phyloP scores from a whole-genome alignment of 176 grass and related monocot species.

The Ampelocalamus luodianensis region DNA sequence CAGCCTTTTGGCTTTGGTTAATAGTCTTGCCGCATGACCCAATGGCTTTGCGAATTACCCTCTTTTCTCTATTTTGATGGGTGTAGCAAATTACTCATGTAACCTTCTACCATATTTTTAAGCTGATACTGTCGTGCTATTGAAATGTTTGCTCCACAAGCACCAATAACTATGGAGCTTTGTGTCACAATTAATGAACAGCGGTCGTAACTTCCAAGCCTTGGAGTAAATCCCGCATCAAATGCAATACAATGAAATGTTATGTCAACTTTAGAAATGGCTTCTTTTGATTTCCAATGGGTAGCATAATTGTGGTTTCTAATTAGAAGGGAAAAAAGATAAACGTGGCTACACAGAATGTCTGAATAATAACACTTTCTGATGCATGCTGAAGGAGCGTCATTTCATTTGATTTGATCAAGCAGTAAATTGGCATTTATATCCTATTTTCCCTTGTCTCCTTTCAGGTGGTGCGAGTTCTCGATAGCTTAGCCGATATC shows the following conservation, averaged over 20 bases:
- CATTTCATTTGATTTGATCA: not conserved
- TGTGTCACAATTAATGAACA: not conserved
- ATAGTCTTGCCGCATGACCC: not conserved
- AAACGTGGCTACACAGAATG: not conserved
- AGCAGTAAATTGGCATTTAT: not conserved
- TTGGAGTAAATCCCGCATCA: not conserved
- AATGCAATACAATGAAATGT: not conserved
- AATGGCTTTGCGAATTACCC: not conserved
- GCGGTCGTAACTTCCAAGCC: not conserved
- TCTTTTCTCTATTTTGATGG: not conserved
- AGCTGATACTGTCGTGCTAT: not conserved
- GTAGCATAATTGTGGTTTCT: not conserved
- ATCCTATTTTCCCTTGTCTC: not conserved
- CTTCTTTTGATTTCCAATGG: not conserved
- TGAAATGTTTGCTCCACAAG: not conserved
- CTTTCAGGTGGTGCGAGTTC: constrained; percentile 77
- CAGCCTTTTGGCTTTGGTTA: not conserved
- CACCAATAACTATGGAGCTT: not conserved
- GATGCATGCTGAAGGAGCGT: not conserved
- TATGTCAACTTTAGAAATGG: not conserved
- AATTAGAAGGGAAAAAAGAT: not conserved
- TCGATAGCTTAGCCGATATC: constrained; percentile 75
- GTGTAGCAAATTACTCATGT: not conserved
- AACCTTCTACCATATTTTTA: not conserved
- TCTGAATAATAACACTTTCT: not conserved